A percentile compares a stretch with the other conserved stretches of the same genome.
phyloP scores from a whole-genome alignment of 2,329 filamentous ascomycete genomes.

The Aspergillus arachidicola region DNA sequence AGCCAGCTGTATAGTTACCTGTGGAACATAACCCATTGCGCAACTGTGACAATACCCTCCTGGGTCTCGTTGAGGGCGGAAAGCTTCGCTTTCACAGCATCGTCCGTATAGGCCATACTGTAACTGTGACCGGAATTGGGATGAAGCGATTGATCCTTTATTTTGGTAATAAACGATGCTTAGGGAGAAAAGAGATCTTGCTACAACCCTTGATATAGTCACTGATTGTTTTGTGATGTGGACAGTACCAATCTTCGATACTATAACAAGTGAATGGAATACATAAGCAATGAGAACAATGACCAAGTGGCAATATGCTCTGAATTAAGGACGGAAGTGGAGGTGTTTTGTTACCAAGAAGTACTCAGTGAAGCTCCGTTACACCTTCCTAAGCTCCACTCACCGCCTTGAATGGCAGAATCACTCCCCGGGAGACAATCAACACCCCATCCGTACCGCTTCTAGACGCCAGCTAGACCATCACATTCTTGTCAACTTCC shows the following conservation, averaged over 20 bases:
- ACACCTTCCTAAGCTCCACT: slow-evolving; percentile 17
- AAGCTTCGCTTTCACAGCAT: slow-evolving; percentile 91
- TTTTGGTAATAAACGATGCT: not conserved
- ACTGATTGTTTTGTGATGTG: not conserved
- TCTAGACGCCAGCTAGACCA: slow-evolving; percentile 25
- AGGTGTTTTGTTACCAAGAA: not conserved
- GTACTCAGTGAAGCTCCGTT: slow-evolving; percentile 5
- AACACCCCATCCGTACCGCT: slow-evolving; percentile 9
- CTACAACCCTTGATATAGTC: not conserved
- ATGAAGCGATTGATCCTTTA: not conserved
- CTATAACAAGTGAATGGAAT: not conserved
- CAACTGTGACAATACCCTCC: slow-evolving; percentile 92
- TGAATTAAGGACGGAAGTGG: not conserved
- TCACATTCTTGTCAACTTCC: slow-evolving; percentile 17
- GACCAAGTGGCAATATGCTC: not conserved
- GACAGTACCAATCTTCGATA: not conserved
- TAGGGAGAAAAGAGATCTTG: not conserved
- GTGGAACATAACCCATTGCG: slow-evolving; percentile 99
- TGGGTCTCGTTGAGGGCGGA: slow-evolving; percentile 96
- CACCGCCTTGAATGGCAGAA: slow-evolving; percentile 25
- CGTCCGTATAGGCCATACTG: slow-evolving; percentile 90
- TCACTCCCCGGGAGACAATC: slow-evolving; percentile 14
- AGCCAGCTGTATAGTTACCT: slow-evolving; percentile 59
- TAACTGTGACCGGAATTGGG: not conserved
- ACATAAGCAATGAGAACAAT: not conserved